Base-by-base conservation (phyloP, 78 protist genomes). In the Tieghemostelium lacteum region DNA sequence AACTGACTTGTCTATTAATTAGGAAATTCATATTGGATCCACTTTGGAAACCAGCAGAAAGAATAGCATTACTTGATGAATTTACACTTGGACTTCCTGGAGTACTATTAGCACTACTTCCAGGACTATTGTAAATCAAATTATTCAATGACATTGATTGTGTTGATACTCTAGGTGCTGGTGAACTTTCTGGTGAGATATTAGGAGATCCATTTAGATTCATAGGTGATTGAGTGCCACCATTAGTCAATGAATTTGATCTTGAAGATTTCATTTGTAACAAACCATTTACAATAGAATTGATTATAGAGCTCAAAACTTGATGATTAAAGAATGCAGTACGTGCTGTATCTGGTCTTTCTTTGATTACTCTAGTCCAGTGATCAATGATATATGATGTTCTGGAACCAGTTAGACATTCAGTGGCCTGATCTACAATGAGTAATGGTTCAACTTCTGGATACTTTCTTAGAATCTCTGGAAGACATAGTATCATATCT, bases 391-490 rank as follows among this genome's bases (percentile, higher is more conserved):
- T 69, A 16, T 83, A 83, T 5, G 91, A 49, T 31, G 65, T 42
- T 17, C 75, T 39, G 3, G 55, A 29, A 29, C 29, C 60, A 1
- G 52, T 19, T 28, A 71, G 52, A 71, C 77, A 71, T 39, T 83
- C 77, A 20, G 37, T 26, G 16, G 78, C 78, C 28, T 83, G 91
- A 45, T 83, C 91, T 12, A 83, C 69, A 34, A 83, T 83, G n/a
- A 69, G 50, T 33, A 42, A 17, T 20, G 45, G 45, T 34, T 83
- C 91, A 28, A 69, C 24, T 19, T 39, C 66, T 1, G 91, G 78
- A 69, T 83, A 69, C 2, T 39, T 33, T 26, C 16, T 42, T 26
- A 83, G 55, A 7, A 83, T 83, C 2, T 31, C 67, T 28, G 74
- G 60, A 7, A 70, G 52, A 39, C 66, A 16, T 4, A 34, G 45